Evolutionary conservation across 495 filamentous ascomycete genomes (phyloP).

Genomic region (Podospora anserina): DNA sequence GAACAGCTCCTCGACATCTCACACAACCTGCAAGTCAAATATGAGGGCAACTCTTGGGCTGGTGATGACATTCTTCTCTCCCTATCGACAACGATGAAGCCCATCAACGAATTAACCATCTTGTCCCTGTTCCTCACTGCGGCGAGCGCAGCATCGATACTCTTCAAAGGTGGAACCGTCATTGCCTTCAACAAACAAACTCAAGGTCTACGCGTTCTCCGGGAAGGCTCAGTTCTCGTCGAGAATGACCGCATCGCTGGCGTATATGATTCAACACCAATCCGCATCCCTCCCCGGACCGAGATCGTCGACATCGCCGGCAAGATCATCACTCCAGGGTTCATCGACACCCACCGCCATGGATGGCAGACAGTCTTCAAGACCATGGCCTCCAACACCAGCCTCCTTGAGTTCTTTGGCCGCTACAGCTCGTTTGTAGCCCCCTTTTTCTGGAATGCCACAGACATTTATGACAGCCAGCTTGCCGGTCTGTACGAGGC

Average conservation of each 20-base stretch:
- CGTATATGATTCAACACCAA: conserved; percentile 15
- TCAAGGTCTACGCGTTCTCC: conserved; percentile 16
- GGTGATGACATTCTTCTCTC: no score
- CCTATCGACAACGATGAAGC: conserved; percentile 12
- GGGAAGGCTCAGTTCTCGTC: conserved; percentile 17
- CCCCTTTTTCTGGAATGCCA: conserved; percentile 18
- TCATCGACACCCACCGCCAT: conserved; percentile 7
- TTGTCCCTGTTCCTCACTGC: conserved; percentile 16
- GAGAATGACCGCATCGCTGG: conserved; percentile 18
- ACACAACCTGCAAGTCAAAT: no score
- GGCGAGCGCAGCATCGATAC: conserved; percentile 16
- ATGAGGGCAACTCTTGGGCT: no score
- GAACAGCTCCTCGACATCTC: no score
- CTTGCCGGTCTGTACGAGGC: conserved; percentile 22
- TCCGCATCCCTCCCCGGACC: conserved; percentile 9
- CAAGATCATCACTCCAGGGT: conserved; percentile 9
- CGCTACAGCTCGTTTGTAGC: conserved; percentile 19
- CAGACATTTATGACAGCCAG: conserved; percentile 21
- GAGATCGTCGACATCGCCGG: conserved; percentile 17
- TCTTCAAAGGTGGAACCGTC: conserved; percentile 18
- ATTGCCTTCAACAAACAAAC: conserved; percentile 19
- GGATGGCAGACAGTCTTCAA: conserved; percentile 12
- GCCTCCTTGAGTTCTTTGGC: conserved; percentile 17
- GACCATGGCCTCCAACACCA: conserved; percentile 21
- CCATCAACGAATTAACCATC: conserved; percentile 10